Percentiles rank a stretch among this genome's conserved stretches.
phyloP scores from a whole-genome alignment of 2,329 filamentous ascomycete species.

The Colletotrichum sp. region DNA sequence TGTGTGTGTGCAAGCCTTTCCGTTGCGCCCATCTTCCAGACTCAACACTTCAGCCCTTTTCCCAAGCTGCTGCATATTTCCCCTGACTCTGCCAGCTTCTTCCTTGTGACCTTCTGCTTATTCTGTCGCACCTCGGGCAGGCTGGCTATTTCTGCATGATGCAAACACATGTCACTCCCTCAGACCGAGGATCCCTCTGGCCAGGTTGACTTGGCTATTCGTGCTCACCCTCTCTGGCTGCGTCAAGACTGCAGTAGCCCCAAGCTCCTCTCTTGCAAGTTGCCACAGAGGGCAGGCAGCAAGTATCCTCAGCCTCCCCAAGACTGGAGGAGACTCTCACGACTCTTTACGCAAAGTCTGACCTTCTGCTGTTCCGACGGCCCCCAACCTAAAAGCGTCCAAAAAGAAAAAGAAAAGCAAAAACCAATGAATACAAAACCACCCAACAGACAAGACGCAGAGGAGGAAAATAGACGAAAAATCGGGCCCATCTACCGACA shows the following conservation, averaged over 20 bases:
- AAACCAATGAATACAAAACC: background rate
- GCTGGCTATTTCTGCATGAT: background rate
- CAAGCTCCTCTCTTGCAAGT: background rate
- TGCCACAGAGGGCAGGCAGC: too few species aligned
- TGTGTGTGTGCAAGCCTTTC: background rate
- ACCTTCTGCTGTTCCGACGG: background rate
- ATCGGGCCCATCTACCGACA: background rate
- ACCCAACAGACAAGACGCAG: background rate
- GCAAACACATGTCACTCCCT: background rate
- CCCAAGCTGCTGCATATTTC: background rate
- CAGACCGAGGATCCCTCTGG: background rate
- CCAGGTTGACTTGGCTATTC: background rate
- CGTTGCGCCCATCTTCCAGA: background rate
- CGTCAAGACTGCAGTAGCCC: background rate
- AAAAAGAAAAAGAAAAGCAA: background rate
- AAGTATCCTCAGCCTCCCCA: too few species aligned
- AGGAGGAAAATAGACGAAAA: background rate
- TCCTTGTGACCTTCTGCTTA: background rate
- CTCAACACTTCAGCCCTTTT: background rate
- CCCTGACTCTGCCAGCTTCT: conserved; percentile 1
- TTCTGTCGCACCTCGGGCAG: background rate
- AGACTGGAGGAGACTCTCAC: too few species aligned
- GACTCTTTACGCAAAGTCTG: background rate
- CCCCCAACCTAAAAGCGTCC: background rate
- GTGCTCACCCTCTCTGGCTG: background rate